Conservation (phyloP, 345 rosid genomes). For the Melaleuca quinquenervia region DNA sequence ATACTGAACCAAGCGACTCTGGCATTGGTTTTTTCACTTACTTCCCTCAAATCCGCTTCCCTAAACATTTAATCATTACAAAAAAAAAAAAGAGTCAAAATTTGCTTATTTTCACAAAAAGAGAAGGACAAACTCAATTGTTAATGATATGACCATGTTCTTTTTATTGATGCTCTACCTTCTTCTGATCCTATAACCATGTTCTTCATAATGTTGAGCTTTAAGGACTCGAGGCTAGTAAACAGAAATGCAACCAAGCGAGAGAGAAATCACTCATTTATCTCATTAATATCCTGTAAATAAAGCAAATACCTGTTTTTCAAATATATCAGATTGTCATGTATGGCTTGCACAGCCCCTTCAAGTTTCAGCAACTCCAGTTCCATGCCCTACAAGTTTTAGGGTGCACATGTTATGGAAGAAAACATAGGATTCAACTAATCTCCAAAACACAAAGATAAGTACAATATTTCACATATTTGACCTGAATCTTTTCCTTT, state of each 20-base stretch:
- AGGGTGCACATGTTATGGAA: neutral
- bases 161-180: neutral
- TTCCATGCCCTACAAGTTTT: slow-evolving; percentile 63
- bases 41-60: slow-evolving; percentile 70
- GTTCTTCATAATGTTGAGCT: neutral
- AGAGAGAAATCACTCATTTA: neutral
- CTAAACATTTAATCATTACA: slow-evolving; percentile 15
- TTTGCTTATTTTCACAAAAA: neutral
- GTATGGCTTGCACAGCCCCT: slow-evolving; percentile 53
- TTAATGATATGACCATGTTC: neutral
- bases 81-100: neutral
- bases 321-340: slow-evolving; percentile 39
- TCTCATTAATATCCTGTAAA: neutral
- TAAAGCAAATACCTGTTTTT: slow-evolving; percentile 34
- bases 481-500: slow-evolving; percentile 79
- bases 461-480: neutral
- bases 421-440: neutral
- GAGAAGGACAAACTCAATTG: neutral
- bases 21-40: slow-evolving; percentile 59
- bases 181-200: neutral
- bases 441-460: neutral
- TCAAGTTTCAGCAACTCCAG: slow-evolving; percentile 72
- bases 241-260: neutral
- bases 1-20: slow-evolving; percentile 75
- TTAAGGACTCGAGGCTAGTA: neutral